These are phyloP conservation scores for Teunomyces tritomae DNA, from an alignment of 805 yeast species.

Conservation along the genomic window DNA sequence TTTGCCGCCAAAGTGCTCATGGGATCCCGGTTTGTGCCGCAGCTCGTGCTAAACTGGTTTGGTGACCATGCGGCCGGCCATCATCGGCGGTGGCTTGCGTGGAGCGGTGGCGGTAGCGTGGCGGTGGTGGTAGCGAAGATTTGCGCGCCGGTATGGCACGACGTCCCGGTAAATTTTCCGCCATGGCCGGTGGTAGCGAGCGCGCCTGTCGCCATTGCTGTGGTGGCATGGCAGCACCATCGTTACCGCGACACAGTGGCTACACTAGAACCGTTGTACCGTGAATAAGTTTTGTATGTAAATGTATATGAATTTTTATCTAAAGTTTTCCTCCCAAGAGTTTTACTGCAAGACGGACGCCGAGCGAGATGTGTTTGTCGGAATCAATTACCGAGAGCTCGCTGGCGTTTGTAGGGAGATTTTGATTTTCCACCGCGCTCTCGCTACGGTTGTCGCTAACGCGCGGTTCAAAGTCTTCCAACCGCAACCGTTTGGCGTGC, in stretches of 20 bases:
- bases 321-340: conserved; percentile 56
- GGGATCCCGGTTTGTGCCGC: conserved; percentile 37
- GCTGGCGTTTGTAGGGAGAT: not conserved
- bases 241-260: not conserved
- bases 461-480: conserved; percentile 56
- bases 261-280: not conserved
- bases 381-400: conserved; percentile 9
- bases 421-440: conserved; percentile 7
- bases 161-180: conserved; percentile 19
- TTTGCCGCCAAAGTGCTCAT: conserved; percentile 22
- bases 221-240: not conserved
- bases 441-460: conserved; percentile 10
- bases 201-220: not conserved
- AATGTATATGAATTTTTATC: conserved; percentile 13
- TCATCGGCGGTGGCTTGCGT: conserved; percentile 5
- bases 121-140: conserved; percentile 9
- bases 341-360: conserved; percentile 67
- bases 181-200: conserved; percentile 11
- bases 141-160: conserved; percentile 13
- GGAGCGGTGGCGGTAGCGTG: not conserved
- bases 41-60: conserved; percentile 39
- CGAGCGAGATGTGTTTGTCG: conserved; percentile 57
- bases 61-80: conserved; percentile 24
- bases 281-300: not conserved
- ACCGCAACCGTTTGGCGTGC: conserved; percentile 50